phyloP scores from a whole-genome alignment of 257 asterid genomes.

The Gentiana macrophylla region DNA sequence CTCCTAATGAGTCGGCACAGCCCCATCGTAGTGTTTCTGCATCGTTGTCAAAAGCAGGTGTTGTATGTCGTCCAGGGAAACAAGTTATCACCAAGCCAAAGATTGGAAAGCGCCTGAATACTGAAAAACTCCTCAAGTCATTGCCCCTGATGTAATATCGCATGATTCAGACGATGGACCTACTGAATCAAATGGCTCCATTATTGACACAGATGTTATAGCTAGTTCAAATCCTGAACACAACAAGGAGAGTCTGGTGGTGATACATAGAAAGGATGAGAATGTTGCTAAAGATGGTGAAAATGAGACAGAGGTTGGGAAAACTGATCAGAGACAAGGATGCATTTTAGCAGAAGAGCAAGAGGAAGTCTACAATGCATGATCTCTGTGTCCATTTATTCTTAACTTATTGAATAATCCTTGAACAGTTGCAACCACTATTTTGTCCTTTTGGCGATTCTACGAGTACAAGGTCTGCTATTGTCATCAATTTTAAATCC shows the following conservation, averaged over 20 bases:
- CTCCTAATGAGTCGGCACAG: slow-evolving; percentile 48
- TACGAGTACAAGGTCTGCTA: too few relatives aligned
- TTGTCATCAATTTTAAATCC: too few relatives aligned
- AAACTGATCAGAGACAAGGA: slow-evolving; percentile 5
- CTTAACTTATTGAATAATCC: too few relatives aligned
- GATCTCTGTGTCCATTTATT: neutral
- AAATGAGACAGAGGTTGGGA: neutral
- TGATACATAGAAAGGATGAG: neutral
- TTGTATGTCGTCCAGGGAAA: slow-evolving; percentile 31
- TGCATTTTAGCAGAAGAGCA: neutral
- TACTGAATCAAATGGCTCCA: slow-evolving; percentile 8
- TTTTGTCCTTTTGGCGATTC: too few relatives aligned
- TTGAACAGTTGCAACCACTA: too few relatives aligned
- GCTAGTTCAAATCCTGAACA: neutral
- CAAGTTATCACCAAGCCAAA: slow-evolving; percentile 47
- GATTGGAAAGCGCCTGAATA: slow-evolving; percentile 30
- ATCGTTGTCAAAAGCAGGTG: slow-evolving; percentile 31
- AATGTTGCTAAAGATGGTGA: neutral
- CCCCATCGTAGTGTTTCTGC: slow-evolving; percentile 27
- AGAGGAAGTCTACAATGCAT: neutral
- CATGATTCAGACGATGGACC: slow-evolving; percentile 13
- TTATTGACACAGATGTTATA: neutral
- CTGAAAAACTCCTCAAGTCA: slow-evolving; percentile 21
- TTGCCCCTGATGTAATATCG: slow-evolving; percentile 19
- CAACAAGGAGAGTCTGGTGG: neutral